Percentiles rank a stretch among this genome's conserved stretches.
Conservation (phyloP, 106 monocot genomes). For the Alisma plantagoaquatica region DNA sequence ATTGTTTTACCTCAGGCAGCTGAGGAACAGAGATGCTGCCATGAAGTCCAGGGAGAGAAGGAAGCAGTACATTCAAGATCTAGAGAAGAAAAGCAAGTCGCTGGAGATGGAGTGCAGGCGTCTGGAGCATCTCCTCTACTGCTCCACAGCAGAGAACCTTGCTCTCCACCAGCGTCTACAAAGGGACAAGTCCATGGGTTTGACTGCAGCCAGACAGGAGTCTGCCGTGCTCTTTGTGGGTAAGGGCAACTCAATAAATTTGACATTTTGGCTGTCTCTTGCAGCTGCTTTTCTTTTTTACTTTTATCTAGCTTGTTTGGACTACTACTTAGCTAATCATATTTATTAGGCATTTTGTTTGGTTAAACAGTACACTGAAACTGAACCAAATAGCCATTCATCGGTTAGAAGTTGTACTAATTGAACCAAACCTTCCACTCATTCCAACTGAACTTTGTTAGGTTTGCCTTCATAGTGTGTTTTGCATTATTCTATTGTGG, state of each 20-base stretch:
- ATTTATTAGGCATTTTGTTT: neutral
- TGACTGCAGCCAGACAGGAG: no score
- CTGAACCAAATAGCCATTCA: neutral
- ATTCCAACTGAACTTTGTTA: no score
- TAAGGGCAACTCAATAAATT: no score
- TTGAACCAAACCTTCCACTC: no score
- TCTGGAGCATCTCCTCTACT: conserved; percentile 40
- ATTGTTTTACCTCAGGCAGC: no score
- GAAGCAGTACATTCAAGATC: conserved; percentile 65
- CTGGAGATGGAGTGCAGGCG: conserved; percentile 60
- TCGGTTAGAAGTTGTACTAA: neutral
- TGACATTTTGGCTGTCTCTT: no score
- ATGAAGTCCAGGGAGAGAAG: no score
- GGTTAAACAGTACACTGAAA: neutral
- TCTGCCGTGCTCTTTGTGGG: conserved; percentile 76
- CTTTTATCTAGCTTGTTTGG: neutral
- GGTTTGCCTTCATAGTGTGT: no score
- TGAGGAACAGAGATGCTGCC: conserved; percentile 77
- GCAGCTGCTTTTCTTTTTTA: no score
- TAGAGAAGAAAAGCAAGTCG: conserved; percentile 61
- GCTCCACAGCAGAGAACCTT: conserved; percentile 47
- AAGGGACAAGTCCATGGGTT: conserved; percentile 26
- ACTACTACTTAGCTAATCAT: neutral
- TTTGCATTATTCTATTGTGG: no score
- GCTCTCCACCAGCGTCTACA: conserved; percentile 42